A percentile compares a stretch with the other conserved stretches of the same genome.
phyloP scores from a whole-genome alignment of 2,329 filamentous ascomycete genomes.

The Biscogniauxia mediterranea region DNA sequence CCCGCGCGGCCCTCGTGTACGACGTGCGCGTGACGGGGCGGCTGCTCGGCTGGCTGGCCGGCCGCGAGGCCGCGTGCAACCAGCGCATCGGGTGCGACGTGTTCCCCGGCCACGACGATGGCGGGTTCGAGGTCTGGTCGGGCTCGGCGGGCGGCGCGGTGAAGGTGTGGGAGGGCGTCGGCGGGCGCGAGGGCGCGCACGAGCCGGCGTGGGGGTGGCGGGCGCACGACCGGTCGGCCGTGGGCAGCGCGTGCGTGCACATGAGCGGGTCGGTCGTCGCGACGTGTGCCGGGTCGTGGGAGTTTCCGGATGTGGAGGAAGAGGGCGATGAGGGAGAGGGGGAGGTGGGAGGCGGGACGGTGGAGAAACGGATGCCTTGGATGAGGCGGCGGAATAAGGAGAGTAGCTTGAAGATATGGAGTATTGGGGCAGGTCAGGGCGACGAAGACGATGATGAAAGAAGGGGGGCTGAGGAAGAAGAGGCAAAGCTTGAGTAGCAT shows the following conservation, averaged over 20 bases:
- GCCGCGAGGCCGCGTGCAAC: slow-evolving; percentile 50
- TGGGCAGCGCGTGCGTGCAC: slow-evolving; percentile 52
- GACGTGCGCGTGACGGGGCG: slow-evolving; percentile 59
- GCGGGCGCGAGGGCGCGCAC: slow-evolving; percentile 43
- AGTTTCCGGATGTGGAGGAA: slow-evolving; percentile 26
- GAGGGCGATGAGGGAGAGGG: slow-evolving; percentile 4
- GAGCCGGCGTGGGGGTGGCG: slow-evolving; percentile 50
- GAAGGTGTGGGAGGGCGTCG: slow-evolving; percentile 59
- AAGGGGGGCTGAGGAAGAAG: not conserved
- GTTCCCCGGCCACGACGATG: slow-evolving; percentile 41
- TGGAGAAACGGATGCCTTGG: slow-evolving; percentile 11
- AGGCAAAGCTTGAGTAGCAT: not conserved
- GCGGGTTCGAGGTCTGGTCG: slow-evolving; percentile 60
- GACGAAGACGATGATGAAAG: slow-evolving; percentile 2
- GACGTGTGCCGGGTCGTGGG: slow-evolving; percentile 57
- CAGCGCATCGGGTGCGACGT: slow-evolving; percentile 57
- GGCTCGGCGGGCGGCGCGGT: slow-evolving; percentile 54
- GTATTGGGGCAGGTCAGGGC: slow-evolving; percentile 25
- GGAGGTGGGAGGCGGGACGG: slow-evolving; percentile 9
- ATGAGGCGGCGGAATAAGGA: slow-evolving; percentile 35
- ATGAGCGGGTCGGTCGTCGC: slow-evolving; percentile 54
- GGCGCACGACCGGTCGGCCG: slow-evolving; percentile 37
- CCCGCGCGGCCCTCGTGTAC: slow-evolving; percentile 57
- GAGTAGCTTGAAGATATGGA: slow-evolving; percentile 48
- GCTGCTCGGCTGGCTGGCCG: slow-evolving; percentile 53